Base-by-base conservation (phyloP, 768 basidiomycete species). In the Naganishia antarctica region DNA sequence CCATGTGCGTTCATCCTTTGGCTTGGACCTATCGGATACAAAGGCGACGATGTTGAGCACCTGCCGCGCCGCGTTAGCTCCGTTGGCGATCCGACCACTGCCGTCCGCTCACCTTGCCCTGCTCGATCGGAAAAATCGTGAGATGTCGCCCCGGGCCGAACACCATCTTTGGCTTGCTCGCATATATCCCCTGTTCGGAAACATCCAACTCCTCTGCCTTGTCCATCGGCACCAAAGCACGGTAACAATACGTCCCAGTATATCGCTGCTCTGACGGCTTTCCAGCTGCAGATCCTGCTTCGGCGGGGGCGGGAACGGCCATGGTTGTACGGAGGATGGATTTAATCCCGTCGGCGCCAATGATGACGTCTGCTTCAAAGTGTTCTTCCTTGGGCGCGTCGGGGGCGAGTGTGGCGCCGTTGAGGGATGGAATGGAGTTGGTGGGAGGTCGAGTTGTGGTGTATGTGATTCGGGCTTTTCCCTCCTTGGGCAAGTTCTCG, bases 181-280 rank as follows among this genome's bases (percentile, higher is more conserved):
- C 48, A 3, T n/a, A 13, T 13, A 31, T 48, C 45, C 45, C 63
- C 3, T 32, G 3, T 47, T 23, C 28, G 16, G 28, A 5, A 2
- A 21, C n/a, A 45, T 64, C 63, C 34, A 65, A 23, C 43, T 18
- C 29, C 46, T 45, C 1, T 26, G 63, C 63, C 41, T 57, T 29
- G 32, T 9, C 31, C 53, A 65, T 65, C 21, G 63, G 63, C 16
- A 65, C 58, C 21, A 65, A 46, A 8, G 45, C 63, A 18, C 63
- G 53, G 25, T 65, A 65, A 21, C 63, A 65, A 28, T 65, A 65
- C 25, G 63, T 65, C 0, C 63, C 63, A 18, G 63, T 65, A 23
- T 65, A 65, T 31, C 63, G 25, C 12, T 48, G 18, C 6, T 2
- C 16, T 11, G 51, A 23, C 2, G 53, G 43, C 18, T 40, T 31